Evolutionary conservation across 768 basidiomycete species (phyloP), one percentile per base, ranked within the genome.

Genomic region (Pisolithus albus): DNA sequence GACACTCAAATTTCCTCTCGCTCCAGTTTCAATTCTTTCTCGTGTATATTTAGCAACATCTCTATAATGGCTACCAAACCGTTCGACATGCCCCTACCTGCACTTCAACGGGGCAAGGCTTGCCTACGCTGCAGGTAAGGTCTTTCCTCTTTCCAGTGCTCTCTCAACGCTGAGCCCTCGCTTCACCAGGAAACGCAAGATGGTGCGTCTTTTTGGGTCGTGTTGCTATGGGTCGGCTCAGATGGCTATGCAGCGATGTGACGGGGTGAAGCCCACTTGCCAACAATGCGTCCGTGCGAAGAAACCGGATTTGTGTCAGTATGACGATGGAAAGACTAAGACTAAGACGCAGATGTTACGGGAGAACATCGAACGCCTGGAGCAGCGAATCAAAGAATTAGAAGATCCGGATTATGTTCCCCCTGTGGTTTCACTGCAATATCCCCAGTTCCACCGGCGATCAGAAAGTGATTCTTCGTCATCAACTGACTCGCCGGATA

Each of bases 261-360:
- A 89, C 61, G 88, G 86, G 55, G 61, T 61, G 43, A 88, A 86
- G 64, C 88, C 88, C 26, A 77, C 85, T 11, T 90, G 88, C 55
- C 84, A 85, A 56, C 88, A 90, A 62, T 90, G 88, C 61, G 71
- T 73, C 26, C 81, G 84, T 48, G 86, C 86, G 40, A 89, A 89
- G 75, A 88, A 88, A 64, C 72, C 71, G 47, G 84, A 88, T 3
- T 72, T 64, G 10, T 90, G 88, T 66, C 84, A 86, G 60, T 90
- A 89, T 64, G 88, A 90, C 58, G 88, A 90, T 67, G 88, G 88
- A 23, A 87, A 84, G 71, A 84, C 85, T 46, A 89, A 88, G 72
- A 88, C 86, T 42, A 76, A 86, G 54, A 89, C 88, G 0, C 87
- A 89, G 60, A 65, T 88, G 46, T 76, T 90, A 52, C 82, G 86